phyloP scores from a whole-genome alignment of 2,329 filamentous ascomycete genomes.

The Pezicula radicicola region DNA sequence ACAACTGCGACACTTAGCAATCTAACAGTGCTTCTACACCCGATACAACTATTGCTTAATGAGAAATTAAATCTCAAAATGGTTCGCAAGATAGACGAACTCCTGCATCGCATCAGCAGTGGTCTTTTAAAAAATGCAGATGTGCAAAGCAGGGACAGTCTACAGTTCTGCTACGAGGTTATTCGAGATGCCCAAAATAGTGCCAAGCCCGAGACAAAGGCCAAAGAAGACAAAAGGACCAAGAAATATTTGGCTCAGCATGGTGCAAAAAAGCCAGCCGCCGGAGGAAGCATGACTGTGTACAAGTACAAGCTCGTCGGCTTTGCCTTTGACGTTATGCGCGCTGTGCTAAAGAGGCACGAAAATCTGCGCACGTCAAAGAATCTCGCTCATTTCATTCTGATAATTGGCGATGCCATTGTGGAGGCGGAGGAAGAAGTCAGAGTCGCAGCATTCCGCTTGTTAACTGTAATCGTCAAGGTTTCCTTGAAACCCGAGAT shows the following conservation, averaged over 20 bases:
- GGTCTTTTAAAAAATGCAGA: constrained; percentile 81
- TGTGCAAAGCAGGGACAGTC: constrained; percentile 73
- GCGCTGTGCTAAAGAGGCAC: constrained; percentile 82
- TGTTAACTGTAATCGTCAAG: constrained; percentile 82
- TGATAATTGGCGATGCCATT: constrained; percentile 83
- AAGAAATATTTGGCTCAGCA: constrained; percentile 79
- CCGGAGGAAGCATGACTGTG: constrained; percentile 69
- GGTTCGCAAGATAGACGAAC: constrained; percentile 85
- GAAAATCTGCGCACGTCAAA: constrained; percentile 73
- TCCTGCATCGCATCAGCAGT: constrained; percentile 77
- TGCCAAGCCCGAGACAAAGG: constrained; percentile 46
- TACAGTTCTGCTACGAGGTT: constrained; percentile 95
- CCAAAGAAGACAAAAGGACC: constrained; percentile 58
- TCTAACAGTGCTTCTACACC: constrained; percentile 72
- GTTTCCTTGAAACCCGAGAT: constrained; percentile 67
- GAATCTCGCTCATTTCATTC: constrained; percentile 83
- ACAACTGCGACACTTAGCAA: constrained; percentile 74
- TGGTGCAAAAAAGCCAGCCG: constrained; percentile 70
- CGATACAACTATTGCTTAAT: constrained; percentile 73
- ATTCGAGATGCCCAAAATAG: constrained; percentile 81
- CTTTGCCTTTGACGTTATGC: constrained; percentile 84
- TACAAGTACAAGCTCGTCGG: constrained; percentile 84
- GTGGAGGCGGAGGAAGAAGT: constrained; percentile 87
- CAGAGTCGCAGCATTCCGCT: constrained; percentile 79
- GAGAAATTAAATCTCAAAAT: constrained; percentile 83